Conservation (phyloP, 2,329 filamentous ascomycete species). For the Ceratocystis diversiconidia region DNA sequence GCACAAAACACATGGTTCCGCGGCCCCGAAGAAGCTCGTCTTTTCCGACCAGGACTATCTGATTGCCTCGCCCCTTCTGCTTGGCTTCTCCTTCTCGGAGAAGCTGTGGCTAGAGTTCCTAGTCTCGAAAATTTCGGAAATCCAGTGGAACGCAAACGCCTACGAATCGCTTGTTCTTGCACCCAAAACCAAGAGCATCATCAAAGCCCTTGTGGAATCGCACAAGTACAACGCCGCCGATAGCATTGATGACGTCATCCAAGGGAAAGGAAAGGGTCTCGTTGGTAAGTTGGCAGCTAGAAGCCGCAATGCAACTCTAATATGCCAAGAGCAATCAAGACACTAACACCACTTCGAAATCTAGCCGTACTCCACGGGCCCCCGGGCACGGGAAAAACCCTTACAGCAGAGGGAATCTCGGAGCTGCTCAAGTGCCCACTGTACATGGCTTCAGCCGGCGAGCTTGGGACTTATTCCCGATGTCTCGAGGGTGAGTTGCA, state of each 20-base stretch:
- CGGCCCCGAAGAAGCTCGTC: conserved; percentile 26
- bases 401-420: conserved; percentile 55
- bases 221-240: conserved; percentile 23
- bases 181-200: conserved; percentile 33
- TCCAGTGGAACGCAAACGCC: conserved; percentile 33
- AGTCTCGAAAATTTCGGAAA: conserved; percentile 30
- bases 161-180: conserved; percentile 35
- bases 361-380: conserved; percentile 33
- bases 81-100: conserved; percentile 51
- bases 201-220: conserved; percentile 35
- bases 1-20: background rate
- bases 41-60: conserved; percentile 76
- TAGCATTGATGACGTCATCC: conserved; percentile 29
- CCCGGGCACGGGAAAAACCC: conserved; percentile 76
- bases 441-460: conserved; percentile 70
- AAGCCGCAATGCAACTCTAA: conserved; percentile 28
- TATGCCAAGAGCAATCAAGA: background rate
- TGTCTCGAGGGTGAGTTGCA: conserved; percentile 64
- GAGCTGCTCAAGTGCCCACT: conserved; percentile 61
- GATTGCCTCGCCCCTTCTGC: conserved; percentile 67
- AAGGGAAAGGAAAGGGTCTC: conserved; percentile 31
- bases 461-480: conserved; percentile 64
- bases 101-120: conserved; percentile 23
- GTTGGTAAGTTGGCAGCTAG: conserved; percentile 21
- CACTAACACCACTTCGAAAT: background rate